phyloP scores from a whole-genome alignment of 2,329 filamentous ascomycete genomes.

The Trichoderma sp. region DNA sequence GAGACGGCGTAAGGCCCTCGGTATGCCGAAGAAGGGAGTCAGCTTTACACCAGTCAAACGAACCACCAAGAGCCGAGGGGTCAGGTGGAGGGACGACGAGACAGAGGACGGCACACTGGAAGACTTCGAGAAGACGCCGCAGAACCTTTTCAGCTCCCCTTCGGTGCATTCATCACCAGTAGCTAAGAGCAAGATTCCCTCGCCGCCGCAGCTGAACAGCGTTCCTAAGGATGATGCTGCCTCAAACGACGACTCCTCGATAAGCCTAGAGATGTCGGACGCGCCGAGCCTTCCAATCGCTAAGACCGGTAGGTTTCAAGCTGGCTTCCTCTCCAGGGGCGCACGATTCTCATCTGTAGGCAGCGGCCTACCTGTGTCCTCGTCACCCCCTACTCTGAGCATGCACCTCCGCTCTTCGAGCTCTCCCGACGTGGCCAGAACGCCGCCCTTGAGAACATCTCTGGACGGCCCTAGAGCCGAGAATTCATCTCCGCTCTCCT shows the following conservation, averaged over 20 bases:
- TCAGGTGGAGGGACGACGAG: conserved; percentile 91
- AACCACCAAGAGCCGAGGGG: conserved; percentile 65
- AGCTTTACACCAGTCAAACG: conserved; percentile 80
- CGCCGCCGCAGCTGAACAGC: conserved; percentile 20
- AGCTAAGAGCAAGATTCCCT: conserved; percentile 33
- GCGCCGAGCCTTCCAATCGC: conserved; percentile 30
- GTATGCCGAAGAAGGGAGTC: conserved; percentile 64
- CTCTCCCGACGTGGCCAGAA: conserved; percentile 31
- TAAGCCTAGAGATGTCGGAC: conserved; percentile 56
- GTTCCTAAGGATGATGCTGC: conserved; percentile 18
- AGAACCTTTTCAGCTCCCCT: conserved; percentile 57
- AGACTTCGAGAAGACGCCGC: conserved; percentile 88
- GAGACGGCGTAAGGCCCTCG: conserved; percentile 67
- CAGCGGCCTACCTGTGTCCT: conserved; percentile 61
- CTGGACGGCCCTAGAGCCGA: conserved; percentile 51
- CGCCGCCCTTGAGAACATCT: conserved; percentile 48
- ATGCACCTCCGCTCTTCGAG: conserved; percentile 53
- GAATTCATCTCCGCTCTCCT: conserved; percentile 42
- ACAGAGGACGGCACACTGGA: conserved; percentile 78
- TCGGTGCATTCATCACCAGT: conserved; percentile 42
- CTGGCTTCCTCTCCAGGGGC: conserved; percentile 73
- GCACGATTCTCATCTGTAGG: conserved; percentile 36
- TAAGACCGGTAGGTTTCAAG: conserved; percentile 77
- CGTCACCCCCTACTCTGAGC: conserved; percentile 53
- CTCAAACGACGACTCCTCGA: conserved; percentile 47